phyloP scores from a whole-genome alignment of 2,329 filamentous ascomycete genomes.

The Sporothrix mexicana region DNA sequence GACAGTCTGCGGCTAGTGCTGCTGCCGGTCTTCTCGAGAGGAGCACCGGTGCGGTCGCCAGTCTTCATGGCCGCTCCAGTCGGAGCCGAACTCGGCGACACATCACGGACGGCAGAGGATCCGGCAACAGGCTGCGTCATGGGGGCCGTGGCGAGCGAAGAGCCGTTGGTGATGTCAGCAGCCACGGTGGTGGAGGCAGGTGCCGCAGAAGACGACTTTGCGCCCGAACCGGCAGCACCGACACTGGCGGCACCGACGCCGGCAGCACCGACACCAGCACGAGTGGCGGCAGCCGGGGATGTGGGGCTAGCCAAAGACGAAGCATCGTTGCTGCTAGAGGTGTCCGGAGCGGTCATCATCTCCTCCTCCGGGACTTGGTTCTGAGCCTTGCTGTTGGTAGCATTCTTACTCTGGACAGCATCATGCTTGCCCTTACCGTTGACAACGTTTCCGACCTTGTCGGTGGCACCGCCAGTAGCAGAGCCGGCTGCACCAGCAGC shows the following conservation, averaged over 20 bases:
- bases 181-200: background rate
- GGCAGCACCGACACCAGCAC: background rate
- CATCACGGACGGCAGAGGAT: background rate
- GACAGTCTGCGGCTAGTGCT: conserved; percentile 28
- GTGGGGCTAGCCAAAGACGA: background rate
- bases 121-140: background rate
- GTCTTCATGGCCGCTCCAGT: background rate
- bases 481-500: background rate
- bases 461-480: background rate
- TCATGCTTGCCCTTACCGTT: conserved; percentile 21
- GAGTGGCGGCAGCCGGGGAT: background rate
- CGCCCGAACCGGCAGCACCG: background rate
- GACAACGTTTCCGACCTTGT: conserved; percentile 14
- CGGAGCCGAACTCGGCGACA: background rate
- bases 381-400: background rate
- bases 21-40: background rate
- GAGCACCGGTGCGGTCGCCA: background rate
- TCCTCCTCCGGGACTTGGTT: conserved; percentile 12
- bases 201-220: background rate
- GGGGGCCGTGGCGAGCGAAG: conserved; percentile 17
- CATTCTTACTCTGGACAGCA: background rate
- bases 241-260: background rate
- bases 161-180: background rate
- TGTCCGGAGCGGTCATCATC: conserved; percentile 31
- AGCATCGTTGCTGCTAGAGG: conserved; percentile 10